phyloP scores from a whole-genome alignment of 2,329 filamentous ascomycete species.

The Phialophora expanda region DNA sequence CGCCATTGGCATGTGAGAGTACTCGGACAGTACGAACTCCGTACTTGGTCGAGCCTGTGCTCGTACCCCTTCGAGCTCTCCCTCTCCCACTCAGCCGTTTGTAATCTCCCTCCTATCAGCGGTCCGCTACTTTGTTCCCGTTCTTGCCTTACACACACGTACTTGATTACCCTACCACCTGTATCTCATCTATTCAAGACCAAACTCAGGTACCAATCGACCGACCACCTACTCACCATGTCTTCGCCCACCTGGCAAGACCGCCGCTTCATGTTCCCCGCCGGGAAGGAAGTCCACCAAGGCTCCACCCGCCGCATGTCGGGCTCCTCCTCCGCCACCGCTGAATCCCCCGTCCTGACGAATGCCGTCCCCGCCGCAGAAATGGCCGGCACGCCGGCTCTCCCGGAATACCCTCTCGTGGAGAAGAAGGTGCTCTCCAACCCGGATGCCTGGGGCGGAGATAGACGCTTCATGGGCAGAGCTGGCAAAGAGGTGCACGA shows the following conservation, averaged over 20 bases:
- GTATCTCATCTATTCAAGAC: not conserved
- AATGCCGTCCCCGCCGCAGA: conserved; percentile 1
- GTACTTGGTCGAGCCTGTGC: not conserved
- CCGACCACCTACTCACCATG: not conserved
- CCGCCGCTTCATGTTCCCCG: conserved; percentile 37
- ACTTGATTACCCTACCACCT: not conserved
- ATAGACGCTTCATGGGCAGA: conserved; percentile 30
- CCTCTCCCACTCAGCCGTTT: not conserved
- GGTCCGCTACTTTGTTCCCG: not conserved
- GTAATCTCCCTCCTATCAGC: not conserved
- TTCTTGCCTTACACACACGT: not conserved
- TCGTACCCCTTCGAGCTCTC: not conserved
- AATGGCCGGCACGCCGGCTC: conserved; percentile 17
- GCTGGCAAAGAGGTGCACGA: conserved; percentile 29
- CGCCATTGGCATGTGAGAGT: not conserved
- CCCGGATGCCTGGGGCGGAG: conserved; percentile 30
- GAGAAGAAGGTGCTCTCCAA: conserved; percentile 23
- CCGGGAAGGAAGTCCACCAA: conserved; percentile 32
- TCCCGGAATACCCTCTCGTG: conserved; percentile 9
- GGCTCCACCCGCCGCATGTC: conserved; percentile 25
- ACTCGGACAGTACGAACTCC: not conserved
- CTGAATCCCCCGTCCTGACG: conserved; percentile 10
- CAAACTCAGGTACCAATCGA: not conserved
- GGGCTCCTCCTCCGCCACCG: conserved; percentile 7
- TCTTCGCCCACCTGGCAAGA: conserved; percentile 34